Conservation (phyloP, 768 basidiomycete species). For the Suillus occidentalis region DNA sequence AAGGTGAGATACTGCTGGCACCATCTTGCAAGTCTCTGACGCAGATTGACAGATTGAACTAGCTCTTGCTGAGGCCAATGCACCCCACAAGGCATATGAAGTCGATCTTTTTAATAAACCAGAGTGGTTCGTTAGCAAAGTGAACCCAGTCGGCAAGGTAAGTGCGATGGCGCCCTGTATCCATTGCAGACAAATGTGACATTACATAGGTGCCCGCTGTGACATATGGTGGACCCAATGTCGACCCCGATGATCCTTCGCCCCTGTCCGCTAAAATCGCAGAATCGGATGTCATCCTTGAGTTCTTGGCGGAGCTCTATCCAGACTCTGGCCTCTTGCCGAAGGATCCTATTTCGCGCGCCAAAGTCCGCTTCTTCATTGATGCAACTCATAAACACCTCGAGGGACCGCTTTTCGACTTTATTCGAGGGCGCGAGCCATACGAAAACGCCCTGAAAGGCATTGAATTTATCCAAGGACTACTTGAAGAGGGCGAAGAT, state of each 20-base stretch:
- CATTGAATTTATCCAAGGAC: constrained; percentile 46
- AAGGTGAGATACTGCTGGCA: constrained; percentile 35
- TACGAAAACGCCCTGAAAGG: constrained; percentile 39
- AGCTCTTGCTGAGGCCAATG: constrained; percentile 52
- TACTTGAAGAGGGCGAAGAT: constrained; percentile 49
- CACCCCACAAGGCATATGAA: constrained; percentile 49
- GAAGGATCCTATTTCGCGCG: constrained; percentile 50
- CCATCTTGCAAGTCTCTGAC: background rate
- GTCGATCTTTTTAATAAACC: constrained; percentile 63
- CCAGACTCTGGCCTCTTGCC: constrained; percentile 48
- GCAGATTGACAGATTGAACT: constrained; percentile 44
- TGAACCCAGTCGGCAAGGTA: constrained; percentile 66
- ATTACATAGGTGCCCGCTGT: constrained; percentile 50
- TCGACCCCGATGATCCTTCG: constrained; percentile 53
- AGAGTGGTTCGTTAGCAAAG: constrained; percentile 55
- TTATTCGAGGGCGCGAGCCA: constrained; percentile 37
- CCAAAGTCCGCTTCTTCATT: constrained; percentile 59
- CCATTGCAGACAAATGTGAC: background rate
- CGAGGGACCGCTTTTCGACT: constrained; percentile 13
- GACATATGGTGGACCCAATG: constrained; percentile 56
- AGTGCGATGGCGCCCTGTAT: background rate
- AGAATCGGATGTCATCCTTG: constrained; percentile 61
- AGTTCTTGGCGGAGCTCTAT: constrained; percentile 61
- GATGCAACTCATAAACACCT: constrained; percentile 44
- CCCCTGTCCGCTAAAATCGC: constrained; percentile 54